Conservation (phyloP, 352 stramenopile species). For the Pilasporangium apinafurcum region DNA sequence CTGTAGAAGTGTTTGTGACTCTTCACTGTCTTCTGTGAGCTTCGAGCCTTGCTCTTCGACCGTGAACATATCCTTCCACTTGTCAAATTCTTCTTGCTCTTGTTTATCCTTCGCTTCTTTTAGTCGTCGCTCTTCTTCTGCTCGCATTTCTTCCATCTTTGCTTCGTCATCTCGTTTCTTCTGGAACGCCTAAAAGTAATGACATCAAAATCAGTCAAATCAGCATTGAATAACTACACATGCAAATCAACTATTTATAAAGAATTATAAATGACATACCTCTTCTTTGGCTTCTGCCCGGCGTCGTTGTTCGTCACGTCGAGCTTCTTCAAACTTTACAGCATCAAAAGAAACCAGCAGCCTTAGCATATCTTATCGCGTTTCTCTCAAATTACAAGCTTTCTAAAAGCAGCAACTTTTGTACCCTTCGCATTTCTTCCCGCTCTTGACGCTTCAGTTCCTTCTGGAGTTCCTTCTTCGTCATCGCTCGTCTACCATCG, state of each 20-base stretch:
- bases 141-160: slow-evolving; percentile 30
- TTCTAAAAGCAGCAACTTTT: neutral
- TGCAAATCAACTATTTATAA: neutral
- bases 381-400: neutral
- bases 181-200: slow-evolving; percentile 13
- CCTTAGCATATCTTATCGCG: neutral
- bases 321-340: slow-evolving; percentile 61
- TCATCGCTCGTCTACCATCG: slow-evolving; percentile 48
- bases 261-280: slow-evolving; percentile 1
- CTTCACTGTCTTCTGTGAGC: slow-evolving; percentile 41
- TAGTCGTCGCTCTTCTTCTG: slow-evolving; percentile 36
- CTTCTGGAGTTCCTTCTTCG: slow-evolving; percentile 75
- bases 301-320: slow-evolving; percentile 52
- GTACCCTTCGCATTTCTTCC: slow-evolving; percentile 61
- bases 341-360: slow-evolving; percentile 2
- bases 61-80: slow-evolving; percentile 74
- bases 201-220: no score
- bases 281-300: slow-evolving; percentile 50
- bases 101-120: slow-evolving; percentile 49
- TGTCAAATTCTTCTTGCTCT: slow-evolving; percentile 67
- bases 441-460: slow-evolving; percentile 70
- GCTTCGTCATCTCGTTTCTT: slow-evolving; percentile 60
- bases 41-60: slow-evolving; percentile 62
- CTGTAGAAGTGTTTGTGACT: slow-evolving; percentile 56
- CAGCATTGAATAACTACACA: neutral